A percentile compares a stretch with the other conserved stretches of the same genome.
Evolutionary conservation across 1,284 basidiomycete genomes (phyloP).

Genomic region (Pseudozyma hubeiensis): DNA sequence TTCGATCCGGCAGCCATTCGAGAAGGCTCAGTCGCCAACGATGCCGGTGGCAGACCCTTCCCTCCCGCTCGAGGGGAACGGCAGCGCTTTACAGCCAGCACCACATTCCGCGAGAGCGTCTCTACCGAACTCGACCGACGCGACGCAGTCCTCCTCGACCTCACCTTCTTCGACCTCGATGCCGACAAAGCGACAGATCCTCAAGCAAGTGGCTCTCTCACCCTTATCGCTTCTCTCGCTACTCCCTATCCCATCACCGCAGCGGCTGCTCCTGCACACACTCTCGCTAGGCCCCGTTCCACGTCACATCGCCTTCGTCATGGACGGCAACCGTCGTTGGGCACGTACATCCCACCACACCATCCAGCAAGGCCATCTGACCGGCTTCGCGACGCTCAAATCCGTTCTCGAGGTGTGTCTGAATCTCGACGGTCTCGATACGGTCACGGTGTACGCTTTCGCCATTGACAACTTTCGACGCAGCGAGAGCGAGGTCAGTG

Average conservation of each 20-base stretch:
- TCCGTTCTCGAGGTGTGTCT: slow-evolving; percentile 70
- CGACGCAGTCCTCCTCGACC: neutral
- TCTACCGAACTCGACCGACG: neutral
- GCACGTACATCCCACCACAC: slow-evolving; percentile 73
- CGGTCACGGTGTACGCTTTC: slow-evolving; percentile 94
- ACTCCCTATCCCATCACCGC: slow-evolving; percentile 32
- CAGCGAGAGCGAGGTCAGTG: slow-evolving; percentile 84
- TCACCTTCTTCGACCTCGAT: neutral
- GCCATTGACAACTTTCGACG: slow-evolving; percentile 97
- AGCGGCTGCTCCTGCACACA: slow-evolving; percentile 35
- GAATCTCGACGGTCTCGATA: slow-evolving; percentile 54
- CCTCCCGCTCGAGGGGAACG: neutral
- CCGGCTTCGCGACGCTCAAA: slow-evolving; percentile 85
- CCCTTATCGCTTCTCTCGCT: slow-evolving; percentile 41
- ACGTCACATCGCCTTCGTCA: slow-evolving; percentile 91
- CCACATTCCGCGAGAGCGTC: neutral
- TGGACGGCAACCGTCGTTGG: slow-evolving; percentile 97
- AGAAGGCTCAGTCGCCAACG: neutral
- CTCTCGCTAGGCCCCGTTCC: slow-evolving; percentile 81
- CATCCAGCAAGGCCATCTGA: slow-evolving; percentile 77
- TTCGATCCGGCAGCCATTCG: too few species aligned
- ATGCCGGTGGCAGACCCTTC: slow-evolving; percentile 5
- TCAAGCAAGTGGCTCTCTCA: slow-evolving; percentile 40
- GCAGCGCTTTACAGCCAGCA: neutral
- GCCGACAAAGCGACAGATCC: slow-evolving; percentile 21